These are phyloP conservation scores for Lyophyllum decastes DNA, from an alignment of 768 basidiomycete genomes.

Conservation along the genomic window DNA sequence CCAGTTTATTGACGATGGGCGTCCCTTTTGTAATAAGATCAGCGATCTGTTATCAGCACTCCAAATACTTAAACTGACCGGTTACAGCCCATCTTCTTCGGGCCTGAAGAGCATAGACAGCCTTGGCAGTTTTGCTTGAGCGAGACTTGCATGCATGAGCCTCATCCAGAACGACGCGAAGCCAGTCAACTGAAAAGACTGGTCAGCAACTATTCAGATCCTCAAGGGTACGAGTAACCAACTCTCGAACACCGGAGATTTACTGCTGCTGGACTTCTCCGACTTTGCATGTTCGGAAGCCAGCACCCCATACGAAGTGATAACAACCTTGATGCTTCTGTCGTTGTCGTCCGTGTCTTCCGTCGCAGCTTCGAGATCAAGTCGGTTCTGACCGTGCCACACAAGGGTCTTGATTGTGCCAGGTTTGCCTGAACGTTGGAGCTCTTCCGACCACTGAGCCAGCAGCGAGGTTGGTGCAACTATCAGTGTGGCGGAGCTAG, in stretches of 20 bases:
- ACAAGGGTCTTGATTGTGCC: constrained; percentile 67
- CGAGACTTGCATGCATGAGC: constrained; percentile 95
- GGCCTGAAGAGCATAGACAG: constrained; percentile 82
- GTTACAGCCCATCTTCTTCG: constrained; percentile 90
- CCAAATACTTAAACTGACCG: constrained; percentile 36
- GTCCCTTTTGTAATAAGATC: constrained; percentile 52
- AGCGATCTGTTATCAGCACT: background rate
- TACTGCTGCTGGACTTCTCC: constrained; percentile 47
- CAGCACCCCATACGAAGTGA: constrained; percentile 91
- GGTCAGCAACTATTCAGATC: background rate
- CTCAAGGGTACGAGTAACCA: constrained; percentile 18
- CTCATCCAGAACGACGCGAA: constrained; percentile 86
- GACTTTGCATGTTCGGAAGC: constrained; percentile 84
- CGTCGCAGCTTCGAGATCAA: constrained; percentile 63
- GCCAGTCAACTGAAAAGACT: constrained; percentile 65
- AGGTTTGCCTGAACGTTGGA: constrained; percentile 79
- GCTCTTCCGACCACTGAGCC: constrained; percentile 91
- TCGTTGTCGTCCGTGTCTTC: constrained; percentile 54
- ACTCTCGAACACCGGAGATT: constrained; percentile 76
- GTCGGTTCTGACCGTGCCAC: constrained; percentile 88
- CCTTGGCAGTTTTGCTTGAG: constrained; percentile 82
- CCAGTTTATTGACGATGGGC: constrained; percentile 91
- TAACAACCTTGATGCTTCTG: constrained; percentile 69
- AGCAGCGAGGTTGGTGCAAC: constrained; percentile 92
- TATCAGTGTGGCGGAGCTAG: constrained; percentile 74